phyloP scores from a whole-genome alignment of 345 rosid species.

The Hypericum androsaemum region DNA sequence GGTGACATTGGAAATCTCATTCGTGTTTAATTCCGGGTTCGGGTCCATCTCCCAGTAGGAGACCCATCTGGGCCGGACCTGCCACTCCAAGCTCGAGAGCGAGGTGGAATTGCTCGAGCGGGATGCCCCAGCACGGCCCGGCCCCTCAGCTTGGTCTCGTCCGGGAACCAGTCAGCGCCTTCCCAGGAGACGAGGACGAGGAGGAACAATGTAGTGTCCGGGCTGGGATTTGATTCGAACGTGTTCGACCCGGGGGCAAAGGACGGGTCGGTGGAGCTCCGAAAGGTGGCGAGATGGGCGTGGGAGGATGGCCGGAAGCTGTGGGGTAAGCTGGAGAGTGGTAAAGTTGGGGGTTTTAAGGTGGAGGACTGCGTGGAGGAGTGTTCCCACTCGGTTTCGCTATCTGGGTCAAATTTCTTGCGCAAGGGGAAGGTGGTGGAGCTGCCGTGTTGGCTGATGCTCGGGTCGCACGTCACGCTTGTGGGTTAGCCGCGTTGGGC shows the following conservation, averaged over 20 bases:
- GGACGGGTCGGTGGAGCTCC: too few relatives aligned
- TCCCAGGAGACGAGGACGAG: too few relatives aligned
- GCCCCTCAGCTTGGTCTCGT: conserved; percentile 37
- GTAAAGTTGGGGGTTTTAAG: conserved; percentile 7
- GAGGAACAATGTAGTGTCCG: too few relatives aligned
- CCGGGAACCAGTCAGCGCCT: too few relatives aligned
- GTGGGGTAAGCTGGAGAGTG: too few relatives aligned
- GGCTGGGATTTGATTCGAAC: conserved; percentile 41
- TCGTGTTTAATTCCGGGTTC: conserved; percentile 46
- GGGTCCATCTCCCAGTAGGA: too few relatives aligned
- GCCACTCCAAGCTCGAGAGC: too few relatives aligned
- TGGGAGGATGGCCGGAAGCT: too few relatives aligned
- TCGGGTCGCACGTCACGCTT: conserved; percentile 80
- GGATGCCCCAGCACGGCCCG: conserved; percentile 61
- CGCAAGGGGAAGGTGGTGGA: conserved; percentile 38
- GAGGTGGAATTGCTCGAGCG: conserved; percentile 31
- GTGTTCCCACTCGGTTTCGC: conserved; percentile 55
- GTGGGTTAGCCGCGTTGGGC: conserved; percentile 71
- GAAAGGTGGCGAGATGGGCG: too few relatives aligned
- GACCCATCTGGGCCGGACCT: too few relatives aligned
- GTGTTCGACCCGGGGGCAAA: conserved; percentile 42
- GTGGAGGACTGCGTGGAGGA: conserved; percentile 22
- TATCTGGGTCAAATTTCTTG: conserved; percentile 53
- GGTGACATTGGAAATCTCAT: conserved; percentile 74
- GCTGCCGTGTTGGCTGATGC: conserved; percentile 75